Evolutionary conservation across 2,329 filamentous ascomycete genomes (phyloP), one percentile per base, ranked within the genome.

Genomic region (Cladorrhinum sp.): DNA sequence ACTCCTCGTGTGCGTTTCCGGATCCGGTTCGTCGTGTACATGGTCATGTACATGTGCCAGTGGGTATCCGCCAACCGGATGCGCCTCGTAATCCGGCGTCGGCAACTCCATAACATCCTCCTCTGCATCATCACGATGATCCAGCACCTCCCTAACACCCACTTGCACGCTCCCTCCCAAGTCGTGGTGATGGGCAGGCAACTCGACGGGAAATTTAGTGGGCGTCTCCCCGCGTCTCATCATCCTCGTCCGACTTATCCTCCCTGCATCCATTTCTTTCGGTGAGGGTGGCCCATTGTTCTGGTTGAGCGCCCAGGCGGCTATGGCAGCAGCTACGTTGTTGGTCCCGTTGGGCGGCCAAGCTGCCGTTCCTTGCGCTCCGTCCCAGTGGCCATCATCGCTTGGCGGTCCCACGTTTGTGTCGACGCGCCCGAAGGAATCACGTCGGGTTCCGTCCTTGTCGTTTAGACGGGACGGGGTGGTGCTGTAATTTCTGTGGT

Each of bases 371-470:
- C 7, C 20, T 28, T 30, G 2, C 18, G 24, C 16, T 51, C 23
- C 24, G 16, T 36, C 36, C 20, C 26, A 39, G 46, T 60, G 14
- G 1, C 58, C 56, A 46, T 64, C 62, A 28, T 62, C 60, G 28
- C 20, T 30, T n/a, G 55, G 51, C 16, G 48, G 58, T 12, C 36
- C 30, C 14, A 53, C 46, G 33, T 51, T 46, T 2, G 63, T 65
- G 59, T 63, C 59, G 18, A 65, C 61, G 2, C 46, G 28, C 1
- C 63, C 63, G 33, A 65, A 65, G 18, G 63, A 65, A 16, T 60
- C 55, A 28, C 57, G 57, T 1, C 57, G 55, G 8, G n/a, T n/a
- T n/a, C 33, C 33, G 24, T 49, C 54, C 16, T 49, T 42, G 24
- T 24, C 6, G 9, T 28, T 28, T 26, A 16, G 23, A 28, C 14